Evolutionary conservation across 805 yeast species (phyloP).

Genomic region (Wickerhamomyces subpelliculosus): DNA sequence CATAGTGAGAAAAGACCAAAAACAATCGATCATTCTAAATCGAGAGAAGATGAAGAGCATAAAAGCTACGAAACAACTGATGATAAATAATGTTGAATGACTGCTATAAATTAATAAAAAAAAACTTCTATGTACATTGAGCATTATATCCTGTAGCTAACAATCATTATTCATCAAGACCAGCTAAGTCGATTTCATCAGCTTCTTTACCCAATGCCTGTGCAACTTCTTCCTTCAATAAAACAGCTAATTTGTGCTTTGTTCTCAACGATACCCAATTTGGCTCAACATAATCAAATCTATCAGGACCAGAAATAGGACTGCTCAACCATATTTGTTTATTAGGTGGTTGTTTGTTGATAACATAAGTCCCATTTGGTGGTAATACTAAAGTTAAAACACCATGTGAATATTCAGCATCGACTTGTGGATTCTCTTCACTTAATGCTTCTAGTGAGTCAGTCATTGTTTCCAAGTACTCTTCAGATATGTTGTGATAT

Average conservation of each 20-base stretch:
- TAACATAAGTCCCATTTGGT: constrained; percentile 76
- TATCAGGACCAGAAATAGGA: constrained; percentile 89
- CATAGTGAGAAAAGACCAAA: background rate
- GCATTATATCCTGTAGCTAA: background rate
- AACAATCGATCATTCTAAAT: background rate
- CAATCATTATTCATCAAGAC: constrained; percentile 8
- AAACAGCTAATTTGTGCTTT: constrained; percentile 35
- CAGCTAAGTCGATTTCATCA: constrained; percentile 15
- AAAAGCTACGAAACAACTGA: too few species aligned
- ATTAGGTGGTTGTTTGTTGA: constrained; percentile 96
- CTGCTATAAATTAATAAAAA: constrained; percentile 2
- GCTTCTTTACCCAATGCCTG: constrained; percentile 22
- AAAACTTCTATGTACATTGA: background rate
- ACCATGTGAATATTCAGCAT: constrained; percentile 78
- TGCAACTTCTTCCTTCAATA: constrained; percentile 45
- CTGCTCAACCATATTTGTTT: constrained; percentile 94
- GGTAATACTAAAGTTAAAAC: constrained; percentile 72
- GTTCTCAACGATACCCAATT: constrained; percentile 81
- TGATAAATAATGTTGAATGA: too few species aligned
- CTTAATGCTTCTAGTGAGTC: constrained; percentile 63
- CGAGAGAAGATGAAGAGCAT: background rate
- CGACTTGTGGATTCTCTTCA: constrained; percentile 58
- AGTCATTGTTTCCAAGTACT: constrained; percentile 59
- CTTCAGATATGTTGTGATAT: constrained; percentile 61
- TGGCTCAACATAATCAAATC: constrained; percentile 67